Conservation (phyloP, 306 rosid genomes). For the Urtica urens region DNA sequence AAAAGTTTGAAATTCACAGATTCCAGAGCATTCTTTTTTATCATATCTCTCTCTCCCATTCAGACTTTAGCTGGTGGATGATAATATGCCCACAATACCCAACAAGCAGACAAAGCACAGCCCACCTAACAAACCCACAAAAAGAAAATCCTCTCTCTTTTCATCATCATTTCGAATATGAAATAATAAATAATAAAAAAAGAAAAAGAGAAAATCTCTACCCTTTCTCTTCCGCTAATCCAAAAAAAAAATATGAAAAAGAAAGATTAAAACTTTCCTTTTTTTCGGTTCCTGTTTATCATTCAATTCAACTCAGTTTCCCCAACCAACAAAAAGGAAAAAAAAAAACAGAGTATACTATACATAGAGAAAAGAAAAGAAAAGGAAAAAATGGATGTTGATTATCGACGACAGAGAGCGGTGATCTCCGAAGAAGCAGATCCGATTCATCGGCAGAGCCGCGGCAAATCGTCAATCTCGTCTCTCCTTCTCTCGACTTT, state of each 20-base stretch:
- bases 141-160: conserved; percentile 8
- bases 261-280: not conserved
- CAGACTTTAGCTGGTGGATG: conserved; percentile 20
- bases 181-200: no score
- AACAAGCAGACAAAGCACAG: conserved; percentile 49
- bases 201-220: not conserved
- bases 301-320: not conserved
- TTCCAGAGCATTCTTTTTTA: conserved; percentile 26
- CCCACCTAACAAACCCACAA: conserved; percentile 47
- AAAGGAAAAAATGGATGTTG: conserved; percentile 41
- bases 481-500: conserved; percentile 65
- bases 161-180: no score
- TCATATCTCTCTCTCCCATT: conserved; percentile 9
- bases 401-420: conserved; percentile 22
- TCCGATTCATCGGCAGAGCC: conserved; percentile 32
- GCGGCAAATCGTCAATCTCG: conserved; percentile 72
- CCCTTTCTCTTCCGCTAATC: not conserved
- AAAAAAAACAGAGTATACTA: conserved; percentile 7
- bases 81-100: conserved; percentile 41
- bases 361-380: not conserved
- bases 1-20: conserved; percentile 36
- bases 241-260: not conserved
- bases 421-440: conserved; percentile 62
- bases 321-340: conserved; percentile 11
- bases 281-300: not conserved